phyloP scores from a whole-genome alignment of 768 basidiomycete species.

The Russula ochroleuca region DNA sequence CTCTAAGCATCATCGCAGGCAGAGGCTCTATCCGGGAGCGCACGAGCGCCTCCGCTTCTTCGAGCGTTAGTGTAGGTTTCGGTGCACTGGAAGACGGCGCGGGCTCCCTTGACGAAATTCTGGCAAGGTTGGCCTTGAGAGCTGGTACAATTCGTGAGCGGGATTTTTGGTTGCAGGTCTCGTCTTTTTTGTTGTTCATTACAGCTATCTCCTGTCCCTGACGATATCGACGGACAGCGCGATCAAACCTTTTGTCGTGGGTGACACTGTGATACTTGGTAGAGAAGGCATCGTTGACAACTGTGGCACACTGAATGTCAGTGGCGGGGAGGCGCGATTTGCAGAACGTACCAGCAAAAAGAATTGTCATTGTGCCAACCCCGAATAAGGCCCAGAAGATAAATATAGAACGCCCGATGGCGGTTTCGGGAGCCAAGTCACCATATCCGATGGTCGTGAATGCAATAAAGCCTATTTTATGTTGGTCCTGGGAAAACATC shows the following conservation, averaged over 20 bases:
- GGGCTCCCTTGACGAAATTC: constrained; percentile 5
- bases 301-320: constrained; percentile 34
- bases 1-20: constrained; percentile 38
- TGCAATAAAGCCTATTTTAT: constrained; percentile 54
- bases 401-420: constrained; percentile 71
- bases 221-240: constrained; percentile 25
- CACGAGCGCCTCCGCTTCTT: constrained; percentile 25
- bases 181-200: too few species aligned
- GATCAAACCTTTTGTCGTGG: constrained; percentile 23
- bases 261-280: constrained; percentile 43
- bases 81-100: background rate
- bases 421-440: constrained; percentile 57
- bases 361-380: constrained; percentile 69
- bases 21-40: constrained; percentile 39
- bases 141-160: constrained; percentile 1
- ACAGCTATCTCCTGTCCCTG: constrained; percentile 4
- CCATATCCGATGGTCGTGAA: constrained; percentile 77
- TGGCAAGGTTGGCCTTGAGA: constrained; percentile 11
- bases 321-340: too few species aligned
- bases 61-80: background rate
- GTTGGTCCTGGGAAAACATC: background rate
- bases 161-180: background rate
- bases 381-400: constrained; percentile 76
- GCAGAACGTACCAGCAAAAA: constrained; percentile 55
- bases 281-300: constrained; percentile 63